These are phyloP conservation scores for Sphaerulina vaccinii DNA, from an alignment of 2,329 filamentous ascomycete species.

Conservation along the genomic window DNA sequence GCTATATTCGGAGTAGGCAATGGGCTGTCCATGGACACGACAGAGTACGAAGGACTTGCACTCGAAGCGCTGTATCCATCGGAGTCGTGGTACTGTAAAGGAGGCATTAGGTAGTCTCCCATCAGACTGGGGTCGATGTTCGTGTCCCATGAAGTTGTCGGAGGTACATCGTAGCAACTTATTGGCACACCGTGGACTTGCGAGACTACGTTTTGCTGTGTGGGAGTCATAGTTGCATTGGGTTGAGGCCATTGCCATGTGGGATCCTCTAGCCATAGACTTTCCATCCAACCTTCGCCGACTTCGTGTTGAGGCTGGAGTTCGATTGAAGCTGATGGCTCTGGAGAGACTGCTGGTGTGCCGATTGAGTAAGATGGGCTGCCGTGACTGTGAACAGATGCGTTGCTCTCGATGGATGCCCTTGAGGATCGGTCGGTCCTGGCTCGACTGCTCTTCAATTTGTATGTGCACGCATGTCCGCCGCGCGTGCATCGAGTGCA, in stretches of 20 bases:
- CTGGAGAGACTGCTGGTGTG: constrained; percentile 6
- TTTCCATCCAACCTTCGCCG: not conserved
- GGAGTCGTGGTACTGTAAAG: constrained; percentile 1
- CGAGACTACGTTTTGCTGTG: not conserved
- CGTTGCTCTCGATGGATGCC: constrained; percentile 10
- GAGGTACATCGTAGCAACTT: not conserved
- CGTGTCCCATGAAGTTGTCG: not conserved
- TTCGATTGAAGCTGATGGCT: not conserved
- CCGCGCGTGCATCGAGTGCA: constrained; percentile 22
- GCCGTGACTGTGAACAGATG: constrained; percentile 4
- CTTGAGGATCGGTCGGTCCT: constrained; percentile 17
- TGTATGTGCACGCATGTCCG: constrained; percentile 20
- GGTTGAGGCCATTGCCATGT: constrained; percentile 14
- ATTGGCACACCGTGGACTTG: not conserved
- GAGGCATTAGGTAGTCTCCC: not conserved
- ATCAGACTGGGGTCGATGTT: not conserved
- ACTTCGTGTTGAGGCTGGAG: not conserved
- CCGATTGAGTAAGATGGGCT: not conserved
- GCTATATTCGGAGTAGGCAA: not conserved
- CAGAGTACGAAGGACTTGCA: constrained; percentile 1
- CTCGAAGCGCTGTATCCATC: constrained; percentile 1
- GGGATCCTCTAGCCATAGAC: constrained; percentile 10
- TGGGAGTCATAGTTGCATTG: not conserved
- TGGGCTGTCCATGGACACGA: not conserved
- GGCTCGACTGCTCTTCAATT: constrained; percentile 17